Evolutionary conservation across 1,139 yeast species (phyloP), one percentile per base, ranked within the genome.

Genomic region (Trichomonascaceae sp.): DNA sequence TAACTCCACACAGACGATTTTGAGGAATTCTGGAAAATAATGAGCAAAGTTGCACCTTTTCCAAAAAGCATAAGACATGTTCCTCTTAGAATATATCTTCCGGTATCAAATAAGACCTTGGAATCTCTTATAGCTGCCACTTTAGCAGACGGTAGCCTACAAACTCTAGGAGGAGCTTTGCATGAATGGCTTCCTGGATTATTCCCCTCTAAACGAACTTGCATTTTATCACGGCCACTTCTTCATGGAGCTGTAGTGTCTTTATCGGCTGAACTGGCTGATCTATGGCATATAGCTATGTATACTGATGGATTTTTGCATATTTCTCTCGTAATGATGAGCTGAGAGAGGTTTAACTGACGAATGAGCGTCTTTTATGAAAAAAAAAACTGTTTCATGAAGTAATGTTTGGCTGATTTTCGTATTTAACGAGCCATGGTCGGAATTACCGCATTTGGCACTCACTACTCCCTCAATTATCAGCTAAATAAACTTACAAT

Each of bases 301-400:
- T 83, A 83, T 62, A 70, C 85, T 48, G 98, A 91, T 69, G 90
- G 91, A 49, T 88, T 87, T 65, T 69, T 90, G 60, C 93, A 90
- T 67, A 67, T 89, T 6, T 71, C 78, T 20, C 68, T 81, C 17
- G 66, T 72, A 2, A 68, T 74, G 66, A 65, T 66, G 59, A 56
- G 62, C 50, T 73, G 64, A 60, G 39, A 24, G n/a, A 27, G 32
- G 32, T 27, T 27, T 4, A 22, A 22, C 6, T 22, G 24, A 22
- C 24, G 24, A 22, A 6, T 4, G 24, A 3, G 6, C 6, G 24
- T 6, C 24, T 22, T 22, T 22, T 22, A 22, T 22, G 6, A 22
- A 22, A 22, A 22, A 22, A 22, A 22, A 4, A 22, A 22, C 24
- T 22, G 24, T 3, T 6, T 22, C 6, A 22, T 22, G 24, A 22